phyloP scores from a whole-genome alignment of 495 filamentous ascomycete genomes.

The Aspergillus incahuasiensis region DNA sequence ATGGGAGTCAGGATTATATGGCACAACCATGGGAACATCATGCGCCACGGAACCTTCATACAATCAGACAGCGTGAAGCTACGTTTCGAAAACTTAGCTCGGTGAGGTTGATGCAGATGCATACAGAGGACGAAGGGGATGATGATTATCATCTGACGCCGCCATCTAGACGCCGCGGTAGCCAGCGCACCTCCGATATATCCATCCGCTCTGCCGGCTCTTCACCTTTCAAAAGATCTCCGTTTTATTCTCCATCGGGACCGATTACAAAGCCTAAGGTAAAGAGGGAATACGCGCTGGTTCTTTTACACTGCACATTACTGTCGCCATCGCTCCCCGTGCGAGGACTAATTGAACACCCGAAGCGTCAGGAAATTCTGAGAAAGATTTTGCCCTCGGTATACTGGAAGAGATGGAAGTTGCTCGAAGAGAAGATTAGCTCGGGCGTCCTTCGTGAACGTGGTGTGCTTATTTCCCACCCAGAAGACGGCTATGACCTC shows the following conservation, averaged over 20 bases:
- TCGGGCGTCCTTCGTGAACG: constrained; percentile 68
- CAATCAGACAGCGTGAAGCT: constrained; percentile 36
- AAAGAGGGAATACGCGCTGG: constrained; percentile 69
- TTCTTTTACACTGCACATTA: constrained; percentile 82
- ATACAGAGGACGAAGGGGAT: constrained; percentile 45
- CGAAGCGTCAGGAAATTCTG: constrained; percentile 43
- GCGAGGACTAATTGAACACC: constrained; percentile 41
- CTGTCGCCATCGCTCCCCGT: constrained; percentile 70
- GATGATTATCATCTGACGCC: constrained; percentile 35
- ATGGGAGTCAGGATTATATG: constrained; percentile 18
- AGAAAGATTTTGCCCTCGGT: constrained; percentile 52
- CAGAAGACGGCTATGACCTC: constrained; percentile 83
- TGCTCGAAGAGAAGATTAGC: constrained; percentile 71
- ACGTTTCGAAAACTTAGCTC: constrained; percentile 69
- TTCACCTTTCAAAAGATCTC: constrained; percentile 32
- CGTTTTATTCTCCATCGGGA: constrained; percentile 44
- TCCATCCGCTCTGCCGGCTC: constrained; percentile 36
- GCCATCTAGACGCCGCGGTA: constrained; percentile 29
- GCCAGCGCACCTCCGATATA: constrained; percentile 22
- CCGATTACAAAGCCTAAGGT: constrained; percentile 45
- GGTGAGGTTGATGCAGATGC: constrained; percentile 75
- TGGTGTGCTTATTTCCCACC: constrained; percentile 83
- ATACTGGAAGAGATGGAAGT: constrained; percentile 66
- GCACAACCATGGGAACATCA: constrained; percentile 25
- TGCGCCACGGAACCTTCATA: constrained; percentile 20